Conservation (phyloP, 768 basidiomycete species). For the Psilocybe cubensis region DNA sequence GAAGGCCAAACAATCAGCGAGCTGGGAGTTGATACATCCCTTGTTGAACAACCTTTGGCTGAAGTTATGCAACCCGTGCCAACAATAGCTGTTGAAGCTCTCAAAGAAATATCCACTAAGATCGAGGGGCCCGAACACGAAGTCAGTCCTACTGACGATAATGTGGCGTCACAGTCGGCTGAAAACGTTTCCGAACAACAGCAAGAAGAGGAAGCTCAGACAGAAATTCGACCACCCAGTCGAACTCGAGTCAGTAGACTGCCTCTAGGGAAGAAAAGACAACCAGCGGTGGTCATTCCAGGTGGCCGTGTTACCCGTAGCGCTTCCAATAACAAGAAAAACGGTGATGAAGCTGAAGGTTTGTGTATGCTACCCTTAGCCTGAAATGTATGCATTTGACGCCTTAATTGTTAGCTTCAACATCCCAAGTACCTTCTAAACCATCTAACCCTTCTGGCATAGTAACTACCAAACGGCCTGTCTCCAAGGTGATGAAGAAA, state of each 20-base stretch:
- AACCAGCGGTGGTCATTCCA: constrained; percentile 23
- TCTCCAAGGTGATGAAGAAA: constrained; percentile 15
- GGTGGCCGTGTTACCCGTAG: constrained; percentile 40
- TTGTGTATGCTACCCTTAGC: not conserved
- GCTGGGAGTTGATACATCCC: no score
- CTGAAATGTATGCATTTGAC: not conserved
- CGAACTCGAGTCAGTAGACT: constrained; percentile 8
- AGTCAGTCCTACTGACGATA: not conserved
- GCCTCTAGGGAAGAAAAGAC: constrained; percentile 28
- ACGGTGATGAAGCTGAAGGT: constrained; percentile 9
- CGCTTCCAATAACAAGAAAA: constrained; percentile 31
- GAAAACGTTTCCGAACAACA: not conserved
- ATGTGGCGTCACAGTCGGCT: not conserved
- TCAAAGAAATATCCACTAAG: not conserved
- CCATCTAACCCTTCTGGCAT: constrained; percentile 9
- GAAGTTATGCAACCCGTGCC: not conserved
- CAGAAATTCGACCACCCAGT: not conserved
- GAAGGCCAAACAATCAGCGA: not conserved
- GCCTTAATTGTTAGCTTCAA: not conserved
- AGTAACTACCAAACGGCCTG: constrained; percentile 18
- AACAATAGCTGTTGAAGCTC: not conserved
- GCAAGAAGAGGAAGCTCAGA: not conserved
- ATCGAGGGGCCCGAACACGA: not conserved
- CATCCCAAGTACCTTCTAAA: not conserved
- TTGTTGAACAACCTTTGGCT: no score